Base-by-base conservation (phyloP, 1,284 basidiomycete genomes). In the Trametes hirsuta region DNA sequence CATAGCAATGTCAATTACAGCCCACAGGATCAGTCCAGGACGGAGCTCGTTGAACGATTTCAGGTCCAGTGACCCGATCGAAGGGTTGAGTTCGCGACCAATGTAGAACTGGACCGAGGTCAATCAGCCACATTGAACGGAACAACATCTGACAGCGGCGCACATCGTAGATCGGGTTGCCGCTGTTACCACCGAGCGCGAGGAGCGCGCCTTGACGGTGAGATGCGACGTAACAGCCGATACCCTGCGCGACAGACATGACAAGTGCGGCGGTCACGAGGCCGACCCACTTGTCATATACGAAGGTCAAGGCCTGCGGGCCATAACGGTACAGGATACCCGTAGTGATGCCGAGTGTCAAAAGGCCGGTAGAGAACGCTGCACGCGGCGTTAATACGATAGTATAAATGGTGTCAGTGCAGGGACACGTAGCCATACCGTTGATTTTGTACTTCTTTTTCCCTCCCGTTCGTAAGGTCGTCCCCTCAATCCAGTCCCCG, bases 21-120 rank as follows among this genome's bases (percentile, higher is more conserved):
- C 79, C 97, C 97, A 99, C 21, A 98, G 86, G 66, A 99, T 97
- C 56, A 99, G 84, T 12, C 97, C 97, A 0, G 97, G 97, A 37
- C 97, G 87, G 39, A 97, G 85, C 71, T 98, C 95, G 71, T 95
- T 98, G 85, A 99, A 99, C 0, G 91, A 92, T 76, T 99, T 99
- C 84, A 99, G 84, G 73, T 99, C 97, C 62, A 98, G 92, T 12
- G 83, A 86, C 42, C 92, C 91, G 59, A 95, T 86, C 2, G 87
- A 87, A 0, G 97, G 97, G 77, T 99, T 99, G 53, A 99, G 81
- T 71, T 96, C 93, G 55, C 97, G 91, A 30, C 97, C 97, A 67
- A 99, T 96, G 80, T 88, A 99, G 81, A 94, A 99, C 94, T 97
- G 69, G n/a, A 21, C 15, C 12, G 3, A 24, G 18, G 50, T 41